Percentiles rank a stretch among this genome's conserved stretches.
These are phyloP conservation scores for Pestalotiopsis sp. DNA, from an alignment of 2,329 filamentous ascomycete species.

Conservation along the genomic window DNA sequence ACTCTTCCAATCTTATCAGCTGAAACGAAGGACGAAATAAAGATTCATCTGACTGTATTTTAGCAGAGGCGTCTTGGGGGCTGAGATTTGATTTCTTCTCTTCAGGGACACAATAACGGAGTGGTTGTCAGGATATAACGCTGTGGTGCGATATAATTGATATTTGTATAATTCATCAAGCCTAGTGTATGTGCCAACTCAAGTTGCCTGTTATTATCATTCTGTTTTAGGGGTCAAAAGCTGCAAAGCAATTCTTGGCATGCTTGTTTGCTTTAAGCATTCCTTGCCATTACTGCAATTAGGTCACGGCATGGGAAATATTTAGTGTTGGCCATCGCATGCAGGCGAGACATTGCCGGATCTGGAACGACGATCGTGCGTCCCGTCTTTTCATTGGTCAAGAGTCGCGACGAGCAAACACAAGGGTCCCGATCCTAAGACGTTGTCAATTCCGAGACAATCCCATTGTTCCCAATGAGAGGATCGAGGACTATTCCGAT, in stretches of 20 bases:
- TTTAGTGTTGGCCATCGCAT: neutral
- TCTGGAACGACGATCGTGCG: neutral
- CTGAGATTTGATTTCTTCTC: neutral
- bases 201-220: neutral
- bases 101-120: neutral
- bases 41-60: neutral
- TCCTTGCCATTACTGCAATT: neutral
- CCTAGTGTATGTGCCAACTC: neutral
- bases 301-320: neutral
- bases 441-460: neutral
- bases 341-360: slow-evolving; percentile 1
- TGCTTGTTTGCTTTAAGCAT: neutral
- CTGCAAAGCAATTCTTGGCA: neutral
- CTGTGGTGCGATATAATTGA: neutral
- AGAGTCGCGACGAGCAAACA: neutral
- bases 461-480: neutral
- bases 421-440: neutral
- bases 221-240: neutral
- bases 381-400: neutral
- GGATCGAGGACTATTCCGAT: neutral
- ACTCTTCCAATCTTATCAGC: neutral
- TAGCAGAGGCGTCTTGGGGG: neutral
- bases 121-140: neutral
- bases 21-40: neutral
- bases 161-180: neutral